Percentiles rank a stretch among this genome's conserved stretches.
Evolutionary conservation across 164 flowering plant species (phyloP).

Genomic region (Magnolia kwangsiensis): DNA sequence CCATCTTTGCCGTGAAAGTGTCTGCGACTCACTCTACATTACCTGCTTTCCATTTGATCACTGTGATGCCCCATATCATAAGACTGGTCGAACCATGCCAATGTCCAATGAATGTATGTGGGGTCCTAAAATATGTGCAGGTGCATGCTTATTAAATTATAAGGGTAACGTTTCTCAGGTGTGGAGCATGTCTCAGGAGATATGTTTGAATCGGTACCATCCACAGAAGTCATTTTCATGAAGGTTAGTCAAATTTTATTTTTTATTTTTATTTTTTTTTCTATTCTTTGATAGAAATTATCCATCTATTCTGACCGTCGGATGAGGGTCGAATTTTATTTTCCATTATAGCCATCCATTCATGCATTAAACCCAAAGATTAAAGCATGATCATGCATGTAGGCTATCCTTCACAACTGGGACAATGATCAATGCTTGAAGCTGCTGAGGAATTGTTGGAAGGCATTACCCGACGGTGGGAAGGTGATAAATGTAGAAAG

Average conservation of each 20-base stretch:
- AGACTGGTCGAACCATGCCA: too few species aligned
- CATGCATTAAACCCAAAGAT: too few species aligned
- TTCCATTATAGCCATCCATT: too few species aligned
- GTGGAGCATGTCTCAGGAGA: conserved; percentile 83
- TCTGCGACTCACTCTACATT: too few species aligned
- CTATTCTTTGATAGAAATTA: too few species aligned
- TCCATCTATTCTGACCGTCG: not conserved
- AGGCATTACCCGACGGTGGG: conserved; percentile 26
- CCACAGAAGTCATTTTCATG: conserved; percentile 84
- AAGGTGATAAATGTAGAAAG: conserved; percentile 33
- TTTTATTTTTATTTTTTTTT: too few species aligned
- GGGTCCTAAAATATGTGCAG: too few species aligned
- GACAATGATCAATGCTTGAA: conserved; percentile 29
- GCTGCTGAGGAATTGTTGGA: conserved; percentile 30
- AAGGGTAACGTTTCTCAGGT: conserved; percentile 24
- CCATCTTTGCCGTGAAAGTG: too few species aligned
- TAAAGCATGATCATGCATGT: not conserved
- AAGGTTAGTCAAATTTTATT: conserved; percentile 40
- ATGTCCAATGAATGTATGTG: too few species aligned
- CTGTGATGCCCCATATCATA: too few species aligned
- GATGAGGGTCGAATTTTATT: too few species aligned
- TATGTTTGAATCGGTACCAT: conserved; percentile 81
- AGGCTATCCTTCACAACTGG: conserved; percentile 25
- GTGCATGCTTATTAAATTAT: not conserved
- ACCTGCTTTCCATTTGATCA: too few species aligned